A percentile compares a stretch with the other conserved stretches of the same genome.
phyloP scores from a whole-genome alignment of 352 stramenopile genomes.

The Globisporangium nodosum region DNA sequence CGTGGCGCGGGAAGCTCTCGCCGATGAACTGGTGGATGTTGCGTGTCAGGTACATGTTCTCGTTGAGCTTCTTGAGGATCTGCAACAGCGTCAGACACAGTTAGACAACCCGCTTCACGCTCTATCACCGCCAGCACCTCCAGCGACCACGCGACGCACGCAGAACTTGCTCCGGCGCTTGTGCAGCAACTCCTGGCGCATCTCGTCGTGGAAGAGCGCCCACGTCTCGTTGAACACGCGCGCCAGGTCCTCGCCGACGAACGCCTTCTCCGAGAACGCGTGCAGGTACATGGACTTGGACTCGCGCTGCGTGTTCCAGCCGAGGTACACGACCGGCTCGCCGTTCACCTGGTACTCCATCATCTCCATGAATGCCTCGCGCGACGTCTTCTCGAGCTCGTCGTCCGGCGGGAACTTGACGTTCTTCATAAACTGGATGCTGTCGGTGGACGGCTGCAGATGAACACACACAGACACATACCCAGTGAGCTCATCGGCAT shows the following conservation, averaged over 20 bases:
- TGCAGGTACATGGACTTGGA: slow-evolving; percentile 87
- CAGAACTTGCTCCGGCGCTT: slow-evolving; percentile 79
- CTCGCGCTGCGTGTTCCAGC: slow-evolving; percentile 77
- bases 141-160: slow-evolving; percentile 31
- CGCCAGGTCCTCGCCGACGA: slow-evolving; percentile 62
- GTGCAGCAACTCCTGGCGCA: slow-evolving; percentile 63
- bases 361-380: slow-evolving; percentile 78
- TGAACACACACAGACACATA: not conserved
- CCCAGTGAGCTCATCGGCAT: too few species aligned
- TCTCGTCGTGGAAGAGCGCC: slow-evolving; percentile 69
- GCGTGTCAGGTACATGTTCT: slow-evolving; percentile 81
- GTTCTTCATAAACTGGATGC: slow-evolving; percentile 87
- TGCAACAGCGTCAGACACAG: slow-evolving; percentile 10
- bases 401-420: slow-evolving; percentile 76
- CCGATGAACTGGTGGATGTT: slow-evolving; percentile 88
- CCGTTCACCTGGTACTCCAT: slow-evolving; percentile 76
- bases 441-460: slow-evolving; percentile 67
- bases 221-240: slow-evolving; percentile 79
- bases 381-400: slow-evolving; percentile 71
- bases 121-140: not conserved
- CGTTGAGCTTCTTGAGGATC: slow-evolving; percentile 82
- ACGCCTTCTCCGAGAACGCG: slow-evolving; percentile 68
- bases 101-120: not conserved
- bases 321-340: slow-evolving; percentile 55
- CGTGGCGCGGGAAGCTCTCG: slow-evolving; percentile 79